These are phyloP conservation scores for Apiotrichum siamense DNA, from an alignment of 1,284 basidiomycete species.

Conservation along the genomic window DNA sequence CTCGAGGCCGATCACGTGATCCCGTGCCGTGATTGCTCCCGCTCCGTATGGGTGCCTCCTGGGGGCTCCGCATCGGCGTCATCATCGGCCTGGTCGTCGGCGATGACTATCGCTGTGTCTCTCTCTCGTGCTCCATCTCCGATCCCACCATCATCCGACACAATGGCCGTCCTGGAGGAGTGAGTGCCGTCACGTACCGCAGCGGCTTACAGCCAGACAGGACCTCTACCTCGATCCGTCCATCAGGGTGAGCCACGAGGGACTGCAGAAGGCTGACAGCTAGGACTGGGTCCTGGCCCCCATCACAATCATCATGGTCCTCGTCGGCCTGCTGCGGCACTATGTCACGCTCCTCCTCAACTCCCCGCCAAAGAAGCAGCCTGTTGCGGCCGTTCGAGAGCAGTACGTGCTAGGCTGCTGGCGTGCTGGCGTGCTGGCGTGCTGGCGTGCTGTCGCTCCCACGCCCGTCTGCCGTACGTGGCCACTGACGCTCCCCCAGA, in stretches of 20 bases:
- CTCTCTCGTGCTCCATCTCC: neutral
- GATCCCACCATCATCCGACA: neutral
- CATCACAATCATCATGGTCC: slow-evolving; percentile 95
- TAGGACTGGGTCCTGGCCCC: slow-evolving; percentile 77
- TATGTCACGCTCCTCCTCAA: slow-evolving; percentile 86
- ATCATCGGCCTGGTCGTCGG: no score
- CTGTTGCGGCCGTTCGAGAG: slow-evolving; percentile 75
- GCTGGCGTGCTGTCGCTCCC: neutral
- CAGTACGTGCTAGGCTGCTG: slow-evolving; percentile 60
- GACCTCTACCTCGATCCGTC: slow-evolving; percentile 81
- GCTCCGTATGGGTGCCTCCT: no score
- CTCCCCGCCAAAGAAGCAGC: slow-evolving; percentile 72
- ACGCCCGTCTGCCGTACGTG: neutral
- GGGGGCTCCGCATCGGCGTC: no score
- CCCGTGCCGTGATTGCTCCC: neutral
- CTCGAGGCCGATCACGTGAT: no score
- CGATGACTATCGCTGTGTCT: neutral
- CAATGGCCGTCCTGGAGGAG: slow-evolving; percentile 15
- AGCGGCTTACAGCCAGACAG: slow-evolving; percentile 24
- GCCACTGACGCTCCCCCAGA: slow-evolving; percentile 50
- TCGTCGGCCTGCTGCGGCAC: slow-evolving; percentile 89
- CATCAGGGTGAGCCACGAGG: slow-evolving; percentile 61
- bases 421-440: neutral
- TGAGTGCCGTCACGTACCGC: neutral
- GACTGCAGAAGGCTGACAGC: neutral